Evolutionary conservation across 2,329 filamentous ascomycete genomes (phyloP).

Genomic region (Pseudogymnoascus sp.): DNA sequence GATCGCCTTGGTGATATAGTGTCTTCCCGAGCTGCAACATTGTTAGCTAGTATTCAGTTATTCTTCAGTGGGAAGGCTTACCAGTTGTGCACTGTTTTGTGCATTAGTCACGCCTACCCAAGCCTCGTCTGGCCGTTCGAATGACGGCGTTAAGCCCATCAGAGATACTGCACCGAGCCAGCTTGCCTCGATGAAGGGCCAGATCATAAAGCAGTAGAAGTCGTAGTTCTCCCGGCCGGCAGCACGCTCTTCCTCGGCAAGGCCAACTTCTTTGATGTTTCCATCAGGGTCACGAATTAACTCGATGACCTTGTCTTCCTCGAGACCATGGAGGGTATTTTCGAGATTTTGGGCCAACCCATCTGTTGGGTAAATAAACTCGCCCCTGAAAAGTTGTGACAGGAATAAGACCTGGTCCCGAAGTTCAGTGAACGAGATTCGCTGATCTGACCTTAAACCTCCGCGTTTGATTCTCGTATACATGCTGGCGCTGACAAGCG

Average conservation of each 20-base stretch:
- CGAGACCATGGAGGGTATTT: conserved; percentile 67
- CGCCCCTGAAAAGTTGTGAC: conserved; percentile 85
- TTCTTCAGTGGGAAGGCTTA: conserved; percentile 34
- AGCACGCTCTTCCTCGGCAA: conserved; percentile 66
- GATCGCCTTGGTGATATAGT: conserved; percentile 91
- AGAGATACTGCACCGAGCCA: conserved; percentile 88
- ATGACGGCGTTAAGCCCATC: conserved; percentile 74
- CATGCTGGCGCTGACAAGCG: conserved; percentile 80
- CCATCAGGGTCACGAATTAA: conserved; percentile 49
- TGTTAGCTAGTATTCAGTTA: conserved; percentile 18
- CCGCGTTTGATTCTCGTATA: conserved; percentile 88
- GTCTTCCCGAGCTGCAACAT: conserved; percentile 73
- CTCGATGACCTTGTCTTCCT: conserved; percentile 68
- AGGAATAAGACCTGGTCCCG: conserved; percentile 77
- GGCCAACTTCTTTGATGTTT: conserved; percentile 57
- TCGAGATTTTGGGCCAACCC: conserved; percentile 74
- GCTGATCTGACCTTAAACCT: conserved; percentile 72
- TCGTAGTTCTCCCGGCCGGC: conserved; percentile 90
- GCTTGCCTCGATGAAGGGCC: conserved; percentile 92
- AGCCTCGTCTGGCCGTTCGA: conserved; percentile 42
- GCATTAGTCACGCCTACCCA: conserved; percentile 75
- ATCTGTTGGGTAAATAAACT: conserved; percentile 93
- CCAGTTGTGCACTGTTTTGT: conserved; percentile 73
- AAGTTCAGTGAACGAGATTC: conserved; percentile 66
- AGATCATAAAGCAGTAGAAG: conserved; percentile 97